phyloP scores from a whole-genome alignment of 2,329 filamentous ascomycete genomes.

The Colletotrichum karsti region DNA sequence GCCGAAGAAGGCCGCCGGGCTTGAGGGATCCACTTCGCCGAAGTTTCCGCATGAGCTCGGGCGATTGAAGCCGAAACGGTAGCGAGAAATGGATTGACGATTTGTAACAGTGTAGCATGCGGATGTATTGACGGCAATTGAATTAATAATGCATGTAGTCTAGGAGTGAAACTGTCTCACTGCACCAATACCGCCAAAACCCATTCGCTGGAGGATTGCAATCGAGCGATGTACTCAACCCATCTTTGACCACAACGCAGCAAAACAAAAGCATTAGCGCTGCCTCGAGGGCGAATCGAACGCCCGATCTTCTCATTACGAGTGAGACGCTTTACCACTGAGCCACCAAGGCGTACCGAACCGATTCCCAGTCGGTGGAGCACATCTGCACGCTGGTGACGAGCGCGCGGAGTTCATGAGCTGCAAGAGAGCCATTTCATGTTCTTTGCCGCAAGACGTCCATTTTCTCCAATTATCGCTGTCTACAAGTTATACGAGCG shows the following conservation, averaged over 20 bases:
- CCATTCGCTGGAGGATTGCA: too few species aligned
- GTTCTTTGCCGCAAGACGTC: neutral
- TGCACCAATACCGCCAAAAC: too few species aligned
- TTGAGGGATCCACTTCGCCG: too few species aligned
- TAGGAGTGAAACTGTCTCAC: too few species aligned
- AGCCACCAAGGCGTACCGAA: neutral
- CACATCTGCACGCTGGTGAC: neutral
- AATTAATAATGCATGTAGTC: too few species aligned
- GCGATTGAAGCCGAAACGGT: too few species aligned
- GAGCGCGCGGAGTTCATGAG: neutral
- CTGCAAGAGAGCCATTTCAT: neutral
- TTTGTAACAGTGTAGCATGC: too few species aligned
- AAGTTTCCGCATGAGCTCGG: too few species aligned
- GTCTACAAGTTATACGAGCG: neutral
- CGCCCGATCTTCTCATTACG: too few species aligned
- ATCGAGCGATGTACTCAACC: neutral
- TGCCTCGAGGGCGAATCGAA: slow-evolving; percentile 29
- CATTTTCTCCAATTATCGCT: neutral
- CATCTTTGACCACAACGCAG: neutral
- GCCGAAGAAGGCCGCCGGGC: too few species aligned
- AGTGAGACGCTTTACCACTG: slow-evolving; percentile 27
- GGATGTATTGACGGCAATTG: too few species aligned
- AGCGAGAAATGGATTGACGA: too few species aligned
- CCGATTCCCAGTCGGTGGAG: neutral
- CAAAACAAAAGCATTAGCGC: neutral